Conservation (phyloP, 2,329 filamentous ascomycete genomes). For the Alternaria sp. region DNA sequence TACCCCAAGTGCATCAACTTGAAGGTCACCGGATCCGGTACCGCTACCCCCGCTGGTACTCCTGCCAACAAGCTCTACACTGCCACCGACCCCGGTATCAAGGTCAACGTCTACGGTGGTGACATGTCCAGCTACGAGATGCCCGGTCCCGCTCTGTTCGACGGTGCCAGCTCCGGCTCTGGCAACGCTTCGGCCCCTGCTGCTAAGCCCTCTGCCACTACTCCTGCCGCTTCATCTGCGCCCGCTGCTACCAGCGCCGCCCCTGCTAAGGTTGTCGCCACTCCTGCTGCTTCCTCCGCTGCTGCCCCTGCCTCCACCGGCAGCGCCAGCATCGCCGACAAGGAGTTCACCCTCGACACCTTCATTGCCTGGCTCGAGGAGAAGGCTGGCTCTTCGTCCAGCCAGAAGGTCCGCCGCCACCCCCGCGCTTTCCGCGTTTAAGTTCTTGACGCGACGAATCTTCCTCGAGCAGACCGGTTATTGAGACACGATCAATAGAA, state of each 20-base stretch:
- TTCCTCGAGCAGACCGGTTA: background rate
- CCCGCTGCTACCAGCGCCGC: slow-evolving; percentile 19
- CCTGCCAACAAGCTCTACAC: slow-evolving; percentile 65
- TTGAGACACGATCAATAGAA: background rate
- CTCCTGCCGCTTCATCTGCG: background rate
- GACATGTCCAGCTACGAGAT: slow-evolving; percentile 56
- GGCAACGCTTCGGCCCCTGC: slow-evolving; percentile 12
- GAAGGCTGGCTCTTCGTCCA: slow-evolving; percentile 24
- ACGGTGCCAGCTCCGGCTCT: slow-evolving; percentile 28
- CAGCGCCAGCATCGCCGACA: slow-evolving; percentile 5
- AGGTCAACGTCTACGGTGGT: slow-evolving; percentile 66
- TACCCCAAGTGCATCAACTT: slow-evolving; percentile 58
- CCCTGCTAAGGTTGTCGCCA: slow-evolving; percentile 12
- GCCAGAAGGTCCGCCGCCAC: slow-evolving; percentile 30
- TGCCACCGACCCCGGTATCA: slow-evolving; percentile 65
- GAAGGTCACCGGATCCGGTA: slow-evolving; percentile 61
- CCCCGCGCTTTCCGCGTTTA: slow-evolving; percentile 30
- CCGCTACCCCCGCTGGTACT: slow-evolving; percentile 56
- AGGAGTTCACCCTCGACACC: slow-evolving; percentile 34
- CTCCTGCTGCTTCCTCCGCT: slow-evolving; percentile 9
- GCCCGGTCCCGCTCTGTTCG: slow-evolving; percentile 59
- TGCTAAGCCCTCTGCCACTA: slow-evolving; percentile 18
- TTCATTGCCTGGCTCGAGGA: slow-evolving; percentile 37
- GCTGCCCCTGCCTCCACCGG: slow-evolving; percentile 7
- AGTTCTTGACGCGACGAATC: background rate